Percentiles rank a stretch among this genome's conserved stretches.
phyloP scores from a whole-genome alignment of 371 early-diverging fungal species.

The Mortierella sp. region DNA sequence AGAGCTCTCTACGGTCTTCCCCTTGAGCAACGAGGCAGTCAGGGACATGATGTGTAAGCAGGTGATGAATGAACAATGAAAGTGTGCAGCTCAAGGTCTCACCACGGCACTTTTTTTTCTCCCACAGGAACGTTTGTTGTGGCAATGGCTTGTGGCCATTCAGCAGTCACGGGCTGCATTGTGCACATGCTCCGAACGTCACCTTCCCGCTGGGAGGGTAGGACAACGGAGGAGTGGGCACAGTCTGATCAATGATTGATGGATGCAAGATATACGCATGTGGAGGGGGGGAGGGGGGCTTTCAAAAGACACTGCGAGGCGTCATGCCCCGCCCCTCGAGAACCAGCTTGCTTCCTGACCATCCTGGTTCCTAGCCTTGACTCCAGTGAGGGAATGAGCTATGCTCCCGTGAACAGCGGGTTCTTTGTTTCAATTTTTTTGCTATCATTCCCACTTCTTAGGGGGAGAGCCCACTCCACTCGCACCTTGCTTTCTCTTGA shows the following conservation, averaged over 20 bases:
- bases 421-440: not conserved
- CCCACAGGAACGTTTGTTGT: constrained; percentile 1
- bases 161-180: not conserved
- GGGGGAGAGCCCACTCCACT: not conserved
- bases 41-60: constrained; percentile 28
- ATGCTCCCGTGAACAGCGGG: not conserved
- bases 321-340: not conserved
- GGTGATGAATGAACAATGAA: not conserved
- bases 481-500: not conserved
- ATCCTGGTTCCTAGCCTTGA: too few species aligned
- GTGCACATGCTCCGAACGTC: constrained; percentile 9
- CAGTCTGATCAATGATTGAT: not conserved
- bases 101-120: constrained; percentile 11
- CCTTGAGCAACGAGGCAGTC: constrained; percentile 47
- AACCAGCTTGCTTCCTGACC: too few species aligned
- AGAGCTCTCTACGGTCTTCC: constrained; percentile 54
- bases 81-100: not conserved
- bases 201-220: not conserved
- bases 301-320: not conserved
- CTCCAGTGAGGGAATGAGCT: not conserved
- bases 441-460: not conserved
- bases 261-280: not conserved
- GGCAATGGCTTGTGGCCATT: constrained; percentile 17
- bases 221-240: too few species aligned
- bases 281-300: not conserved